These are phyloP conservation scores for Sporothrix pseudoabietina DNA, from an alignment of 2,329 filamentous ascomycete genomes.

Conservation along the genomic window DNA sequence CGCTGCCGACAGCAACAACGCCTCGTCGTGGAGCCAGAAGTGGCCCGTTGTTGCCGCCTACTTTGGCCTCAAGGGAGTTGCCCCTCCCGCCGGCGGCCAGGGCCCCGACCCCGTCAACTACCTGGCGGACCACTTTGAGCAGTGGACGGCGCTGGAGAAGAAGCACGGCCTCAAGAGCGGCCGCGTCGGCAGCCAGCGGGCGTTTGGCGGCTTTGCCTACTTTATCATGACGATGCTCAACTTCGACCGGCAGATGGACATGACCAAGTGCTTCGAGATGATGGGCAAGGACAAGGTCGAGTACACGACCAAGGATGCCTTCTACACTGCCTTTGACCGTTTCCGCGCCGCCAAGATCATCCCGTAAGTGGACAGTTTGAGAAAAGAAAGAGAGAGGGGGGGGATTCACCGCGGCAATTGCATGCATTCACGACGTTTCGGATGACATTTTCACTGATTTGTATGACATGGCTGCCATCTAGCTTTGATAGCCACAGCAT, in stretches of 20 bases:
- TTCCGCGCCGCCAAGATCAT: conserved; percentile 42
- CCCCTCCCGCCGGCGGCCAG: conserved; percentile 37
- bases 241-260: conserved; percentile 43
- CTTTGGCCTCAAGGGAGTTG: conserved; percentile 49
- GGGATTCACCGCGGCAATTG: not conserved
- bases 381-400: not conserved
- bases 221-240: conserved; percentile 44
- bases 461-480: not conserved
- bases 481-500: not conserved
- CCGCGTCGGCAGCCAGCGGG: conserved; percentile 41
- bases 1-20: conserved; percentile 45
- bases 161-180: conserved; percentile 41
- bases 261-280: conserved; percentile 41
- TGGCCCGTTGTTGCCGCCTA: conserved; percentile 52
- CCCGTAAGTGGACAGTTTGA: conserved; percentile 33
- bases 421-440: not conserved
- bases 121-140: conserved; percentile 40
- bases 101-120: conserved; percentile 41
- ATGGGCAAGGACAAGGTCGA: conserved; percentile 40
- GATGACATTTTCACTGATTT: conserved; percentile 4
- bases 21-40: conserved; percentile 46
- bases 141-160: conserved; percentile 42
- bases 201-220: conserved; percentile 39
- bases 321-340: conserved; percentile 42
- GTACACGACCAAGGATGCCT: conserved; percentile 39